A percentile compares a stretch with the other conserved stretches of the same genome.
These are phyloP conservation scores for Paramecium octaurelia DNA, from an alignment of 73 alveolate species.

Conservation along the genomic window DNA sequence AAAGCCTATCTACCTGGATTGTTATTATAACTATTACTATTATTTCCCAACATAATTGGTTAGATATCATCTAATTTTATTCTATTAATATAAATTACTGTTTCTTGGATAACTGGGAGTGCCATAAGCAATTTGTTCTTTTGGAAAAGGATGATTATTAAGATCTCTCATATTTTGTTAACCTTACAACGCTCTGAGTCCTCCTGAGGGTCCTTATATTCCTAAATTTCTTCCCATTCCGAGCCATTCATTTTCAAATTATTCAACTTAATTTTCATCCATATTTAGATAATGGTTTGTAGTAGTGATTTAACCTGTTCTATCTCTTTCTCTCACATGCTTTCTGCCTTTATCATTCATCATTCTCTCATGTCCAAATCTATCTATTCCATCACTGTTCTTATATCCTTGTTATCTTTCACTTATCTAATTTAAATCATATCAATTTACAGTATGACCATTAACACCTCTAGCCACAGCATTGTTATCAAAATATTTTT, in stretches of 20 bases:
- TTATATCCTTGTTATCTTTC: constrained; percentile 46
- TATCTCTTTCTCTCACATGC: constrained; percentile 2
- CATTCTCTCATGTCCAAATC: constrained; percentile 52
- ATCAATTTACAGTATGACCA: constrained; percentile 11
- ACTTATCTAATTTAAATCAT: not conserved
- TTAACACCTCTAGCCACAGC: constrained; percentile 34
- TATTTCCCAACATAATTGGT: not conserved
- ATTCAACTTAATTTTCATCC: constrained; percentile 44
- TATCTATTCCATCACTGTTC: constrained; percentile 33
- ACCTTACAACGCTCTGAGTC: not conserved
- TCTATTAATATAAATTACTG: not conserved
- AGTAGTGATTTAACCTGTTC: constrained; percentile 19
- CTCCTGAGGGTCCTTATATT: not conserved
- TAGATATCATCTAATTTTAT: not conserved
- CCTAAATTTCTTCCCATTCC: constrained; percentile 47
- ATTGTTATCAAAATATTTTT: constrained; percentile 47
- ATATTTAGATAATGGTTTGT: constrained; percentile 29
- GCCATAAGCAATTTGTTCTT: not conserved
- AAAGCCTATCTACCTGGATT: not conserved
- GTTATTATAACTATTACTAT: not conserved
- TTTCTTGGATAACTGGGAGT: not conserved
- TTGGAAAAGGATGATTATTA: constrained; percentile 8
- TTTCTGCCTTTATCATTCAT: constrained; percentile 48
- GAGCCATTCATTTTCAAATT: constrained; percentile 45
- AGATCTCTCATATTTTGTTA: not conserved